Evolutionary conservation across 768 basidiomycete species (phyloP), one percentile per base, ranked within the genome.

Genomic region (Daedalea quercina): DNA sequence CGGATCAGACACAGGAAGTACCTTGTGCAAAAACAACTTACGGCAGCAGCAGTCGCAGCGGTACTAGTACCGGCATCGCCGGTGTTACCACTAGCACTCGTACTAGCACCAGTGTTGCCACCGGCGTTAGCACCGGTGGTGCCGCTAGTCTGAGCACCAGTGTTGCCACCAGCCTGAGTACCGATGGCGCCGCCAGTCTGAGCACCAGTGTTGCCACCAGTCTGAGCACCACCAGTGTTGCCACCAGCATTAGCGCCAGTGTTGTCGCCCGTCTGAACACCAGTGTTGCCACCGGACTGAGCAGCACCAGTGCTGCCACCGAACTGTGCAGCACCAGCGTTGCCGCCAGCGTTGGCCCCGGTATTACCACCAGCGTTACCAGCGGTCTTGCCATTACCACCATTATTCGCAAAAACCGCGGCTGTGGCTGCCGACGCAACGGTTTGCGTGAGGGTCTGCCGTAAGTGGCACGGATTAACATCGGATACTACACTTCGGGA

Each of bases 311-410:
- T 11, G 28, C 11, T 31, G 11, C 28, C 28, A 11, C 28, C 28
- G n/a, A n/a, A n/a, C n/a, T n/a, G n/a, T n/a, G n/a, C n/a, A n/a
- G n/a, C n/a, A 49, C 33, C 47, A 54, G 13, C 24, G 13, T 53
- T 47, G 52, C 45, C 46, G 24, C 9, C 35, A 12, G 47, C 31
- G 26, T 28, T 15, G 17, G 46, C 37, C 11, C 26, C 51, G 31
- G 50, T 28, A n/a, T 4, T 11, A n/a, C n/a, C 19, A 37, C 37
- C 23, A n/a, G 15, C 56, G 41, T 54, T 59, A 53, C 45, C 50
- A 19, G 33, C 53, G 25, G 43, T 50, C 13, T 53, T 50, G 52
- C 22, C 47, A 43, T 35, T 25, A 8, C 24, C 52, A 4, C 33
- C 46, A 47, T 41, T 46, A n/a, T 54, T 47, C n/a, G 25, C 50